Evolutionary conservation across 2,329 filamentous ascomycete genomes (phyloP), one percentile per base, ranked within the genome.

Genomic region (Arthrinium phaeospermum): DNA sequence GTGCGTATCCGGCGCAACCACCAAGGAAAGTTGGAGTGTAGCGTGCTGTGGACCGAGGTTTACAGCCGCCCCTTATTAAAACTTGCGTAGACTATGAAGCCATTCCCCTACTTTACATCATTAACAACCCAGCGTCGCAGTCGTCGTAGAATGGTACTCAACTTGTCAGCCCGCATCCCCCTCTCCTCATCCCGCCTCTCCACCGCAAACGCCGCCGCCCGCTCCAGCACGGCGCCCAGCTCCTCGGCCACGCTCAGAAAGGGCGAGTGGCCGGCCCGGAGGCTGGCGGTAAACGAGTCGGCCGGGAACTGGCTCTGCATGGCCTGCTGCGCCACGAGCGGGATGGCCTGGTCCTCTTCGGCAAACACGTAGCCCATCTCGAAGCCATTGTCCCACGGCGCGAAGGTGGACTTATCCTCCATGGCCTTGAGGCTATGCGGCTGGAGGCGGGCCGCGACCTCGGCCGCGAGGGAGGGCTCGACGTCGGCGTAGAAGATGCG

Each of bases 401-500:
- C 75, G 69, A 75, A 75, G 3, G 67, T 73, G 16, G 73, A 73
- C 45, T 67, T 68, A 67, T 74, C 75, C 8, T 37, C 51, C 70
- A 76, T 76, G 1, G 75, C 71, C n/a, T 71, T 68, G 30, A 71
- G 70, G 6, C 73, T 74, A 61, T 74, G 72, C 72, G 75, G 74
- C 71, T 71, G 67, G 61, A 76, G 73, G 47, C 51, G 69, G 30
- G 74, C 44, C 19, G 74, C 67, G 45, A 72, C 68, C 4, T 70
- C 51, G 61, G 73, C 71, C 14, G 57, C 67, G 47, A 74, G 70
- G 4, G 73, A 72, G 8, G 71, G 68, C 30, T 69, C 57, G 34
- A 76, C 72, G 53, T 76, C 75, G 70, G 74, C 72, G 69, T 76
- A 76, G 69, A 76, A 75, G 53, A 74, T 67, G 10, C 72, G 70